Conservation (phyloP, 139 green algal genomes). For the Dunaliella primolecta region DNA sequence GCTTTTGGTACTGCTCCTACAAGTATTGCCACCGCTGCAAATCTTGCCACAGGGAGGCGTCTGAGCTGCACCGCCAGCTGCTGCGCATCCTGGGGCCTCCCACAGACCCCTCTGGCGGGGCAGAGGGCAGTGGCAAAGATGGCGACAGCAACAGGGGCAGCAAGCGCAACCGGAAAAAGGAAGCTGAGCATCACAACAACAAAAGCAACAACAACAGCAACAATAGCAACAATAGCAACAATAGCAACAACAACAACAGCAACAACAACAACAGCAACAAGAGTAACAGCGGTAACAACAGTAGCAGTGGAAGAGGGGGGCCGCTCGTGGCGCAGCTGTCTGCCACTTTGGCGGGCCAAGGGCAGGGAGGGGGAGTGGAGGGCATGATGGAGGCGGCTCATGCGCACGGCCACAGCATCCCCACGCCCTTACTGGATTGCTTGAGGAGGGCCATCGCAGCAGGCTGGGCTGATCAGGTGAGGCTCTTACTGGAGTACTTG, state of each 20-base stretch:
- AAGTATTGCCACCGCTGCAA: too few species aligned
- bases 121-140: not conserved
- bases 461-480: constrained; percentile 86
- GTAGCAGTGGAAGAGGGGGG: not conserved
- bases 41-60: too few species aligned
- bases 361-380: not conserved
- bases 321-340: constrained; percentile 10
- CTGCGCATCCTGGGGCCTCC: constrained; percentile 5
- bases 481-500: constrained; percentile 32
- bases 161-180: not conserved
- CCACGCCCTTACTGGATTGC: not conserved
- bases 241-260: constrained; percentile 7
- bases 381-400: constrained; percentile 7
- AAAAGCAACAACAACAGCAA: not conserved
- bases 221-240: constrained; percentile 11
- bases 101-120: not conserved
- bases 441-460: constrained; percentile 69
- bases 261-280: not conserved
- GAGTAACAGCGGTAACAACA: constrained; percentile 15
- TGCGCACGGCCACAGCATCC: not conserved
- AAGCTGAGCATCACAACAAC: too few species aligned
- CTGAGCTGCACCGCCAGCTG: constrained; percentile 50
- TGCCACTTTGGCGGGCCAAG: not conserved
- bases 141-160: too few species aligned
- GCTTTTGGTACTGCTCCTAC: too few species aligned